Evolutionary conservation across 192 early-diverging fungal genomes (phyloP).

Genomic region (Coemansia brasiliensis): DNA sequence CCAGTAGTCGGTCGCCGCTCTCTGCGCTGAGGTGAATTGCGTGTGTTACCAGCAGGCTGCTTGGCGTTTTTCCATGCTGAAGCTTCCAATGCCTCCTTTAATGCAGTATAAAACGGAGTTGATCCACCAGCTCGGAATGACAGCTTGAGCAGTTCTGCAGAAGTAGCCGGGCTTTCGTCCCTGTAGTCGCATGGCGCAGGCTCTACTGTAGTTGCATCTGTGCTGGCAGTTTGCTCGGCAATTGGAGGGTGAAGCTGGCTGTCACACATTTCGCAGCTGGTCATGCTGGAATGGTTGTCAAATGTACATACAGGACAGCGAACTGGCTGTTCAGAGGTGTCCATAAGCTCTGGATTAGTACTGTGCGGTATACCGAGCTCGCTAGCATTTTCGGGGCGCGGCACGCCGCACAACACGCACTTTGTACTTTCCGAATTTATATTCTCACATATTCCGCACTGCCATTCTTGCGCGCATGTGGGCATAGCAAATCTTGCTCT

Average conservation of each 20-base stretch:
- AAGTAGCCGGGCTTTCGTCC: slow-evolving; percentile 15
- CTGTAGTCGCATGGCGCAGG: not conserved
- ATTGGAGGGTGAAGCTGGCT: slow-evolving; percentile 54
- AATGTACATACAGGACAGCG: slow-evolving; percentile 84
- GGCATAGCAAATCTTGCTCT: not conserved
- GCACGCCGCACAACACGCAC: slow-evolving; percentile 48
- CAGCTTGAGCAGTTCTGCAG: slow-evolving; percentile 59
- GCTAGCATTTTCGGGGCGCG: slow-evolving; percentile 14
- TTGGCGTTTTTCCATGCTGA: slow-evolving; percentile 28
- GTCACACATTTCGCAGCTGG: slow-evolving; percentile 84
- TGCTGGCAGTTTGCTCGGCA: not conserved
- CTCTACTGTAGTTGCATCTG: not conserved
- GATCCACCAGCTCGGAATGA: slow-evolving; percentile 79
- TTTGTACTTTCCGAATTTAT: slow-evolving; percentile 38
- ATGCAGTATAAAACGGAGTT: slow-evolving; percentile 58
- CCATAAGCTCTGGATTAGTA: not conserved
- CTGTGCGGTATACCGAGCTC: not conserved
- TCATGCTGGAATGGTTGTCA: slow-evolving; percentile 79
- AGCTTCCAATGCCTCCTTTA: slow-evolving; percentile 62
- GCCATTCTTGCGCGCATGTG: slow-evolving; percentile 19
- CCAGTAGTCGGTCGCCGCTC: slow-evolving; percentile 22
- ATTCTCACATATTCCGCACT: slow-evolving; percentile 47
- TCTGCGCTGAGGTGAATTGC: not conserved
- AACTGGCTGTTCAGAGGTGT: slow-evolving; percentile 9
- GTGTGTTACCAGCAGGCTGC: not conserved